Evolutionary conservation across 768 basidiomycete genomes (phyloP).

Genomic region (Kwoniella dejecticola): DNA sequence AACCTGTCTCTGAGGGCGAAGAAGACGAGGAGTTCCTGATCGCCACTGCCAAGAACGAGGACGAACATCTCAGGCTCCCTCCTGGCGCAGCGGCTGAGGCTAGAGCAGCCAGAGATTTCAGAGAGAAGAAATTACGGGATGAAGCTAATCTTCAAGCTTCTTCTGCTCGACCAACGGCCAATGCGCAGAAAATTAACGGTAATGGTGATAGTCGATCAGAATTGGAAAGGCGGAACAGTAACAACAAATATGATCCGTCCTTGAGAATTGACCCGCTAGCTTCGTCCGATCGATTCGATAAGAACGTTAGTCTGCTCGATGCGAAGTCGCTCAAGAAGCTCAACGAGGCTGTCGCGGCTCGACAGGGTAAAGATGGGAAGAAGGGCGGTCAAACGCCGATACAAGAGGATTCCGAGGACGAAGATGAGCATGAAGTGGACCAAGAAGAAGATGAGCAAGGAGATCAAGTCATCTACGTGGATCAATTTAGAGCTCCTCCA

Average conservation of each 20-base stretch:
- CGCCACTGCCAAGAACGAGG: constrained; percentile 76
- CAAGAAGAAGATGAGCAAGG: constrained; percentile 60
- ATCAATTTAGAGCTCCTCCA: constrained; percentile 73
- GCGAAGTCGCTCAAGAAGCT: constrained; percentile 63
- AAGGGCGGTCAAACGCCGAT: neutral
- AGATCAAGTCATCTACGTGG: constrained; percentile 55
- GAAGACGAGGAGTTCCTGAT: constrained; percentile 66
- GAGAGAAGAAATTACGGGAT: constrained; percentile 73
- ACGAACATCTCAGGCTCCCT: constrained; percentile 73
- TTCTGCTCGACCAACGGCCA: constrained; percentile 9
- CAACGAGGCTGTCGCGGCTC: constrained; percentile 41
- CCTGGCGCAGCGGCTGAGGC: constrained; percentile 63
- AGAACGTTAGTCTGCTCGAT: constrained; percentile 64
- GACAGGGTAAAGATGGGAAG: constrained; percentile 23
- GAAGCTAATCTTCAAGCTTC: constrained; percentile 53
- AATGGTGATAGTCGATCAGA: constrained; percentile 1
- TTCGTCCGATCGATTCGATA: constrained; percentile 78
- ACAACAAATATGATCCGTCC: constrained; percentile 37
- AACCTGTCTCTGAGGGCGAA: constrained; percentile 94
- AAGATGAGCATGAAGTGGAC: constrained; percentile 39
- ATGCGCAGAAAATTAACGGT: constrained; percentile 1
- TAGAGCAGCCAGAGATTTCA: constrained; percentile 79
- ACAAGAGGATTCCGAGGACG: constrained; percentile 29
- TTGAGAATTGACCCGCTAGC: constrained; percentile 79
- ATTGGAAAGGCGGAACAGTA: constrained; percentile 1